Evolutionary conservation across 345 rosid genomes (phyloP), one percentile per base, ranked within the genome.

Genomic region (Stellera chamaejasme): DNA sequence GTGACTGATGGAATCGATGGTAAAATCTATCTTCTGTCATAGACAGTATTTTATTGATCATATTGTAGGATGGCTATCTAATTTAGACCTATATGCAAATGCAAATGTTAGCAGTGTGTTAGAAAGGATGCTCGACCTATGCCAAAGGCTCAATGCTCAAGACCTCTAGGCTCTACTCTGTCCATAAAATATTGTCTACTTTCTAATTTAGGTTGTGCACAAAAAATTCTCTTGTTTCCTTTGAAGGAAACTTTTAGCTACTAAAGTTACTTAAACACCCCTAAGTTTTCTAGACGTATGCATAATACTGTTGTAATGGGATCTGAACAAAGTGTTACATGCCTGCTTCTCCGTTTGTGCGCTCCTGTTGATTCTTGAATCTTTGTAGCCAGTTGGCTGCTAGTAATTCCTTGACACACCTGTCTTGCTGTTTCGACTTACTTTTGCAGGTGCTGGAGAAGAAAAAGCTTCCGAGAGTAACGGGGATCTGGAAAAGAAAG

Each of bases 401-500:
- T 26, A 14, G 39, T 43, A 28, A 41, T 36, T 36, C 41, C 32
- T 14, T 15, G 48, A 44, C 50, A 50, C 43, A 5, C 5, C 39
- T 32, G 9, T 32, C 39, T 28, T 32, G 1, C 39, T 32, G 39
- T 32, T 19, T 54, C 25, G 13, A 15, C 12, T 11, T 19, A 53
- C 23, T 19, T 36, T 53, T 32, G 60, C 66, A 77, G 77, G 62
- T 13, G 70, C 23, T 54, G 64, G 16, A 10, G 61, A 64, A 46
- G 71, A 69, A 66, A 64, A 69, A 65, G 73, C 75, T 62, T 57
- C 63, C 9, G 77, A 71, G 13, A 66, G 56, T 47, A 71, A 68
- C 43, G 81, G 66, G 28, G 78, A 68, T 53, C 65, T 39, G 23
- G 88, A 84, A 58, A 84, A 82, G 76, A 87, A 79, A 66, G 88